These are phyloP conservation scores for Pseudoperonospora humuli DNA, from an alignment of 352 stramenopile genomes.

Conservation along the genomic window DNA sequence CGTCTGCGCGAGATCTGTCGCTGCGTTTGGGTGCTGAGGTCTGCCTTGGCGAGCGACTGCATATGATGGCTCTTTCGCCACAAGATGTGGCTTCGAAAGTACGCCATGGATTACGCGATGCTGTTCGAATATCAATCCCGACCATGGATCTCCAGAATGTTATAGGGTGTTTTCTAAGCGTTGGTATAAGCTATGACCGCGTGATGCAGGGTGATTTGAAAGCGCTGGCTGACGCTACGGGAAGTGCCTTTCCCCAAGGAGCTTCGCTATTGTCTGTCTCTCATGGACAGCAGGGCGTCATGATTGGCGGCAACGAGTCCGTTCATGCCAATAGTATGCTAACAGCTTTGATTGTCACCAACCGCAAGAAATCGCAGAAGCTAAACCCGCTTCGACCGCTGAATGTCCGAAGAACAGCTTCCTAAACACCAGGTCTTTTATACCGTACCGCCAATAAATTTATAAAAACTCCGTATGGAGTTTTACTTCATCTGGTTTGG, in stretches of 20 bases:
- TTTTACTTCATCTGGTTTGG: too few species aligned
- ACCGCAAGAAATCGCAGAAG: conserved; percentile 61
- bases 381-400: conserved; percentile 46
- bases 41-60: conserved; percentile 50
- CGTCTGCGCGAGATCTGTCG: conserved; percentile 37
- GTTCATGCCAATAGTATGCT: conserved; percentile 78
- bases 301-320: conserved; percentile 42
- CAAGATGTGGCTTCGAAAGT: conserved; percentile 47
- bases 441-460: conserved; percentile 7
- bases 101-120: conserved; percentile 42
- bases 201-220: conserved; percentile 64
- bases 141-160: conserved; percentile 50
- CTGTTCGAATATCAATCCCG: conserved; percentile 42
- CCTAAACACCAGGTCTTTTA: conserved; percentile 18
- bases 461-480: too few species aligned
- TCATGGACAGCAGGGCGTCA: conserved; percentile 64
- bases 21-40: conserved; percentile 52
- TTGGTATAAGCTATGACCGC: conserved; percentile 61
- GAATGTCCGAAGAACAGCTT: conserved; percentile 44
- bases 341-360: conserved; percentile 69
- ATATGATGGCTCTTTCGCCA: conserved; percentile 64
- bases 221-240: conserved; percentile 39
- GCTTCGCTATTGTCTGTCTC: conserved; percentile 54
- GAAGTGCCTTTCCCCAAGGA: conserved; percentile 43
- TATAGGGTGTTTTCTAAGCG: conserved; percentile 56